Conservation (phyloP, 257 asterid genomes). For the Nicotiana attenuata region DNA sequence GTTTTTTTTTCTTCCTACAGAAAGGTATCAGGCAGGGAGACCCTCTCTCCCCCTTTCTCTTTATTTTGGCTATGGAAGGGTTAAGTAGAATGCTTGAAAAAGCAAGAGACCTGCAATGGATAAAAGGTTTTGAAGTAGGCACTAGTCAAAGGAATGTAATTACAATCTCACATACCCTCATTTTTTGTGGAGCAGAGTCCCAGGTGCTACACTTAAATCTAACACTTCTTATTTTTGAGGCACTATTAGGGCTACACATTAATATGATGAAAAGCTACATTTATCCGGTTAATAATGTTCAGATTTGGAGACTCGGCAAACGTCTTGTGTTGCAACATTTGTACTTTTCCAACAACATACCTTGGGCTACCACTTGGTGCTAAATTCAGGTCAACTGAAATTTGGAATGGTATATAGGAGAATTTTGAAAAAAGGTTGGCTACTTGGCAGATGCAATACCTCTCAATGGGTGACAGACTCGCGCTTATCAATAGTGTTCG, state of each 20-base stretch:
- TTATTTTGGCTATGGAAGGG: too few relatives aligned
- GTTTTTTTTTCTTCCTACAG: too few relatives aligned
- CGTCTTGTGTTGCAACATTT: not conserved
- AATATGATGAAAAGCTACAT: not conserved
- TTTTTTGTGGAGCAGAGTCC: not conserved
- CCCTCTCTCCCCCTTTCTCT: too few relatives aligned
- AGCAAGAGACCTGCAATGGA: too few relatives aligned
- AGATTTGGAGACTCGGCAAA: too few relatives aligned
- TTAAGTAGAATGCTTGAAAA: too few relatives aligned
- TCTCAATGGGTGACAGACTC: not conserved
- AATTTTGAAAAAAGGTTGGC: not conserved
- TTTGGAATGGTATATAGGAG: not conserved
- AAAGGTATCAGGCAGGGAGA: too few relatives aligned
- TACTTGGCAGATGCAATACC: not conserved
- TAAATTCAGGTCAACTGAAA: not conserved
- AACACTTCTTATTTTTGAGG: not conserved
- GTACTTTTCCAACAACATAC: too few relatives aligned
- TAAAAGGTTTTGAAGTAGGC: too few relatives aligned
- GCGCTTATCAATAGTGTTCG: not conserved
- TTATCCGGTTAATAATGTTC: not conserved
- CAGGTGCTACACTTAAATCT: not conserved
- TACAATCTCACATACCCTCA: not conserved
- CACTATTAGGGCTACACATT: not conserved
- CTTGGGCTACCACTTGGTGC: not conserved
- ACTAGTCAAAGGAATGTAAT: too few relatives aligned